Conservation (phyloP, 2,329 filamentous ascomycete genomes). For the Nemania bipapillata region DNA sequence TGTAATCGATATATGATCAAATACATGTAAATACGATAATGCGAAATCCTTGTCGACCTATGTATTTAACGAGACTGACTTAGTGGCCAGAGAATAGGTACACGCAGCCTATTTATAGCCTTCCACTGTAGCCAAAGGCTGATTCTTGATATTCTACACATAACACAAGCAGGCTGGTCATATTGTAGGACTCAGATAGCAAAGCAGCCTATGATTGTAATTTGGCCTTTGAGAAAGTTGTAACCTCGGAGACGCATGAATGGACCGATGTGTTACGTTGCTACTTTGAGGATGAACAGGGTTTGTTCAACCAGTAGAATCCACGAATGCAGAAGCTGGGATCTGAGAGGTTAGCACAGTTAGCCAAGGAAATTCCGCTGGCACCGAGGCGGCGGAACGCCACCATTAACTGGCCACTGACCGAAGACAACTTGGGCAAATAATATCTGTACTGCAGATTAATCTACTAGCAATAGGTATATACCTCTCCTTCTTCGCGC, state of each 20-base stretch:
- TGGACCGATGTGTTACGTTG: slow-evolving; percentile 14
- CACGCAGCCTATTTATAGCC: neutral
- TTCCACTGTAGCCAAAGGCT: neutral
- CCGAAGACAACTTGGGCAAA: neutral
- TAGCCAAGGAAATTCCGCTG: slow-evolving; percentile 28
- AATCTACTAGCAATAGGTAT: too few species aligned
- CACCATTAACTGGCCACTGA: slow-evolving; percentile 23
- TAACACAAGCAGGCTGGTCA: neutral
- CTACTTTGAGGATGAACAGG: slow-evolving; percentile 24
- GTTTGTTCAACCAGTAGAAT: slow-evolving; percentile 39
- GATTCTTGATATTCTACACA: neutral
- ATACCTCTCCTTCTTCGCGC: neutral
- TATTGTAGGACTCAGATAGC: too few species aligned
- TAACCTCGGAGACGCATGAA: slow-evolving; percentile 34
- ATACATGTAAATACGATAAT: neutral
- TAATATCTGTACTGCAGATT: slow-evolving; percentile 3
- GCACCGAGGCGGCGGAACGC: slow-evolving; percentile 39
- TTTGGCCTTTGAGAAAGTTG: slow-evolving; percentile 22
- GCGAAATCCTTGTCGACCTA: neutral
- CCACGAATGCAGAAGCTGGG: slow-evolving; percentile 27
- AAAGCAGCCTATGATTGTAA: slow-evolving; percentile 10
- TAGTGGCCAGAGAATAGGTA: neutral
- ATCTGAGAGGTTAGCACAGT: slow-evolving; percentile 42
- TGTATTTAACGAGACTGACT: too few species aligned
- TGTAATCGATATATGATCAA: slow-evolving; percentile 20